Percentiles rank a stretch among this genome's conserved stretches.
Conservation (phyloP, 257 asterid species). For the Ehretia macrophylla region DNA sequence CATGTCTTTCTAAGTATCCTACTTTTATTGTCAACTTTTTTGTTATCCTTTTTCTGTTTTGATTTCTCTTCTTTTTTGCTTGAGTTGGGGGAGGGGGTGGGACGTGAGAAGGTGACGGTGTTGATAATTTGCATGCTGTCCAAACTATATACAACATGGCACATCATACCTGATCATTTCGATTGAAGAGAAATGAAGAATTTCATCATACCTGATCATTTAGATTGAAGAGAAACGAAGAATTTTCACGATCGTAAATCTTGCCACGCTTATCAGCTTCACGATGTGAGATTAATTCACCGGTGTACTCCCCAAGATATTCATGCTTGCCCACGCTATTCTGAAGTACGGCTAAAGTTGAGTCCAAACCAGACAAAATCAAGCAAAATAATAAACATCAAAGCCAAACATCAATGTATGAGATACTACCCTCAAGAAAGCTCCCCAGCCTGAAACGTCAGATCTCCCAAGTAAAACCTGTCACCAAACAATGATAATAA, state of each 20-base stretch:
- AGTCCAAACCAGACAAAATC: conserved; percentile 2
- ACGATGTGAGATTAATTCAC: conserved; percentile 88
- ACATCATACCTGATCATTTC: no score
- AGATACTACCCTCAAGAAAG: conserved; percentile 80
- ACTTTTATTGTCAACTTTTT: no score
- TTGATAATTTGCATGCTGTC: no score
- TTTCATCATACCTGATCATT: conserved; percentile 90
- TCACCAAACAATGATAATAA: conserved; percentile 1
- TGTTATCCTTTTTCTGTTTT: no score
- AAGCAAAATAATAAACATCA: background rate
- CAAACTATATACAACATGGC: no score
- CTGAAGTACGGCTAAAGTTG: conserved; percentile 39
- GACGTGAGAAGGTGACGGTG: no score
- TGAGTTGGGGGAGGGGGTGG: no score
- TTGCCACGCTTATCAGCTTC: conserved; percentile 99
- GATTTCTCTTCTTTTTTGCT: no score
- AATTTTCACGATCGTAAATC: conserved; percentile 92
- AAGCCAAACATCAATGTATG: background rate
- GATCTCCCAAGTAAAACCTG: conserved; percentile 93
- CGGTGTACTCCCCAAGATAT: conserved; percentile 97
- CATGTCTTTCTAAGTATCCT: no score
- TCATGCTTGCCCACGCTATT: conserved; percentile 84
- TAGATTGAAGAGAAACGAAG: conserved; percentile 84
- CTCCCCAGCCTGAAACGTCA: conserved; percentile 98
- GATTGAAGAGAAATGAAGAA: background rate